Evolutionary conservation across 176 grass and related monocot species (phyloP), one percentile per base, ranked within the genome.

Genomic region (Raddia guianensis): DNA sequence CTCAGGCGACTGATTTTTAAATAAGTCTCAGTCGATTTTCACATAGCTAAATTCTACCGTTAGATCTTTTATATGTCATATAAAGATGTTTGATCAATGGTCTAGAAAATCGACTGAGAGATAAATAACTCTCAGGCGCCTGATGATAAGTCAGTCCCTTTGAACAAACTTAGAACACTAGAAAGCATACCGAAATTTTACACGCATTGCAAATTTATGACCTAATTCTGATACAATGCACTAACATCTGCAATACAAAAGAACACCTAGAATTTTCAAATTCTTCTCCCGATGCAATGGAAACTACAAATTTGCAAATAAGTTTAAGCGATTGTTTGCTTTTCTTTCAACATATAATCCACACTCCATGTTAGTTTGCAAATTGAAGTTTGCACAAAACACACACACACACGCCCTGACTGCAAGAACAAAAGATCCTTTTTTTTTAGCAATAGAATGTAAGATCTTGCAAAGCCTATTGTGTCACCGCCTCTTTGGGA

Each of bases 401-500:
- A 56, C 43, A 6, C 44, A 43, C 47, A 48, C 50, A 14, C 27
- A 27, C 43, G 8, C 44, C 20, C 10, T 62, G 63, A 61, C 44
- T 40, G 77, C 77, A 74, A 34, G 33, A 44, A 34, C 10, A 34
- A 5, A 69, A 72, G 43, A 48, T 47, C 12, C 27, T 27, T 27
- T 27, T 43, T 40, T 40, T 40, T 40, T 40, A 40, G 37, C 37
- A 40, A 40, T 40, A 40, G 37, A 40, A 34, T 14, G 47, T 5
- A 69, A 72, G 43, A 48, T 47, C 12, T 43, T 40, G 69, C 57
- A 50, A 40, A 70, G 14, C 33, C 21, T 34, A 16, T 10, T n/a
- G 60, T n/a, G 60, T 89, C 79, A 90, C 77, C 87, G 61, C 81
- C 87, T 74, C 84, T 85, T 93, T 68, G 91, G 84, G 8, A 93